Conservation (phyloP, 768 basidiomycete genomes). For the Pholiota microspora region DNA sequence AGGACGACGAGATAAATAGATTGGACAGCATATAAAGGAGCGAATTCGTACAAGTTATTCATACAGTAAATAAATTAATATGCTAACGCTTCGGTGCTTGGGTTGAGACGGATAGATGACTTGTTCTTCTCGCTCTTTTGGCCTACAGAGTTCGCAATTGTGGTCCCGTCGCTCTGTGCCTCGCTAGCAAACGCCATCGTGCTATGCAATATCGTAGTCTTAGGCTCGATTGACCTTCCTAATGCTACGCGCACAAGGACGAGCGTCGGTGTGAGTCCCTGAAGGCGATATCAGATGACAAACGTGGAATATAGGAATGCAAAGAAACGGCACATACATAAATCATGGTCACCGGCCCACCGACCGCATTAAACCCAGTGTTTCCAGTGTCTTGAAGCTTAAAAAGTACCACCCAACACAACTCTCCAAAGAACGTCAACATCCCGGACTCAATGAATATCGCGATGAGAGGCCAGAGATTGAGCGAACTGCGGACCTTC, state of each 20-base stretch:
- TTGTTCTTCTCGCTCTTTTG: no score
- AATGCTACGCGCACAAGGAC: background rate
- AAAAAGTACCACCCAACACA: constrained; percentile 9
- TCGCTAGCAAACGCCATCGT: background rate
- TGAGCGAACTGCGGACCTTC: background rate
- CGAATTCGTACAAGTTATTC: no score
- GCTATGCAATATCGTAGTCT: background rate
- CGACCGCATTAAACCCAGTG: background rate
- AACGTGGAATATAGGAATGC: background rate
- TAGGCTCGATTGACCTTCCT: background rate
- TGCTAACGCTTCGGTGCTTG: no score
- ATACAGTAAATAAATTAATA: no score
- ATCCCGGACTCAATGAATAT: constrained; percentile 6
- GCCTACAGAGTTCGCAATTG: no score
- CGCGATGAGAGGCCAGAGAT: background rate
- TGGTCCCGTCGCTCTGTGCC: no score
- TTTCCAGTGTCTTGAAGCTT: constrained; percentile 4
- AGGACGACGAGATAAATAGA: no score
- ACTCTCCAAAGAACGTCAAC: constrained; percentile 3
- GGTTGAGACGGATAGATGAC: no score
- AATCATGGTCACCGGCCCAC: background rate
- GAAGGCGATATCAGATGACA: background rate
- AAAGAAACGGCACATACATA: background rate
- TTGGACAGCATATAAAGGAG: no score
- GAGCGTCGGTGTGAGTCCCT: background rate